Conservation (phyloP, 495 filamentous ascomycete species). For the Hyaloscypha bicolor region DNA sequence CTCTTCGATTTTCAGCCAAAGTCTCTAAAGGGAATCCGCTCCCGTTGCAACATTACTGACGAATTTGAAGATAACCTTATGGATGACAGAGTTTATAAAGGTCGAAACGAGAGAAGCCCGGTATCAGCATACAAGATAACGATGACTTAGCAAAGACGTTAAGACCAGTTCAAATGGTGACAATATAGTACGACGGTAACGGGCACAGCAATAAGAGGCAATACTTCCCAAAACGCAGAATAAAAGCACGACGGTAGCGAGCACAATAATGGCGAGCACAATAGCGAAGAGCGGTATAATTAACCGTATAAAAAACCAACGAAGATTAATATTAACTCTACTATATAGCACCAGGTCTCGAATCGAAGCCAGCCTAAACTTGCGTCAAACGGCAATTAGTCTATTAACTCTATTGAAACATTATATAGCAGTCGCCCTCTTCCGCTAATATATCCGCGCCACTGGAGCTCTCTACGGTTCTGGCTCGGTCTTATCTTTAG, state of each 20-base stretch:
- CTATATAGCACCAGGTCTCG: constrained; percentile 17
- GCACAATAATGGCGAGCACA: constrained; percentile 1
- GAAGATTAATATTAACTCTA: constrained; percentile 12
- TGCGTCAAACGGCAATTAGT: constrained; percentile 17
- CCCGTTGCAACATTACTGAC: constrained; percentile 18
- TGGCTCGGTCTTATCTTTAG: constrained; percentile 28
- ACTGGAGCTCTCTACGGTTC: constrained; percentile 32
- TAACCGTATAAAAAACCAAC: constrained; percentile 3
- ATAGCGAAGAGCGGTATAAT: constrained; percentile 1
- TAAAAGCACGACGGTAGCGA: neutral
- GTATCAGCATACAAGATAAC: constrained; percentile 21
- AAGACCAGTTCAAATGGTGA: constrained; percentile 8
- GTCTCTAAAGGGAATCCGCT: constrained; percentile 15
- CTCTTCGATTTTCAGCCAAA: constrained; percentile 22
- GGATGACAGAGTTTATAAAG: constrained; percentile 16
- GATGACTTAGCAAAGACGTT: constrained; percentile 17
- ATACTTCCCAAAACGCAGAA: neutral
- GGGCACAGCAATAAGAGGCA: neutral
- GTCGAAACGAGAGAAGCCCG: constrained; percentile 17
- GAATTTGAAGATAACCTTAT: constrained; percentile 21
- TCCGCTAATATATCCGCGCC: constrained; percentile 33
- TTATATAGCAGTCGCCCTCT: constrained; percentile 14
- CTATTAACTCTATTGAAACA: constrained; percentile 19
- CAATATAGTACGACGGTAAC: neutral
- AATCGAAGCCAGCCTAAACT: constrained; percentile 21